Percentiles rank a stretch among this genome's conserved stretches.
Evolutionary conservation across 768 basidiomycete genomes (phyloP).

Genomic region (Cytidiella melzeri): DNA sequence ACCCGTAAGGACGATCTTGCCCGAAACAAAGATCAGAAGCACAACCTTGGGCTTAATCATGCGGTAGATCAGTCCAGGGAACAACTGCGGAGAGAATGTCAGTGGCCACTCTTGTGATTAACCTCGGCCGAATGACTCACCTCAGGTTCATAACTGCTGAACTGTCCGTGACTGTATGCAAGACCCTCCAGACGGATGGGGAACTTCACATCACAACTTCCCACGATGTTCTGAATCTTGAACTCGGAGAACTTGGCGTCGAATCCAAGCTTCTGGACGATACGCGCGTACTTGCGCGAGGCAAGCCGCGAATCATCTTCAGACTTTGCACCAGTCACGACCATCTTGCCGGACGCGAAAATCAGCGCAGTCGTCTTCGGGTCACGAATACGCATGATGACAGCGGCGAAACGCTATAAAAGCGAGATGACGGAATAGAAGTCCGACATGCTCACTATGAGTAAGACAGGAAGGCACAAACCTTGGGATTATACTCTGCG

Average conservation of each 20-base stretch:
- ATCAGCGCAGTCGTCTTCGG: conserved; percentile 99
- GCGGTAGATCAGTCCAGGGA: conserved; percentile 98
- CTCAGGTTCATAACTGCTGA: conserved; percentile 97
- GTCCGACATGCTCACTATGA: conserved; percentile 50
- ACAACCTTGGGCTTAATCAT: conserved; percentile 99
- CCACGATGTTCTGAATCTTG: conserved; percentile 99
- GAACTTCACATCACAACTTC: conserved; percentile 97
- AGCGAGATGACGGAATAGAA: conserved; percentile 45
- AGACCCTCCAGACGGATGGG: conserved; percentile 96
- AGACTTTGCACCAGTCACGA: conserved; percentile 98
- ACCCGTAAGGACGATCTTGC: conserved; percentile 98
- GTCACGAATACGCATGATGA: conserved; percentile 99
- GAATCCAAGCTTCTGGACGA: conserved; percentile 98
- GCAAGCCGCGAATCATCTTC: conserved; percentile 97
- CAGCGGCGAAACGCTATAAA: conserved; percentile 96
- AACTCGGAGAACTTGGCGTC: conserved; percentile 99
- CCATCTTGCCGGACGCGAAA: conserved; percentile 99
- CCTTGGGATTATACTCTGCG: conserved; percentile 99
- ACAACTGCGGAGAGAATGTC: conserved; percentile 79
- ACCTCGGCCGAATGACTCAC: no score
- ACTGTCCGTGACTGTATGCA: conserved; percentile 96
- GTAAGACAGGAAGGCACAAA: conserved; percentile 51
- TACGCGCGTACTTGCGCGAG: conserved; percentile 97
- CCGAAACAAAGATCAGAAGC: conserved; percentile 95
- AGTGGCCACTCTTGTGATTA: not conserved